These are phyloP conservation scores for Nigrospora oryzae DNA, from an alignment of 2,329 filamentous ascomycete species.

Conservation along the genomic window DNA sequence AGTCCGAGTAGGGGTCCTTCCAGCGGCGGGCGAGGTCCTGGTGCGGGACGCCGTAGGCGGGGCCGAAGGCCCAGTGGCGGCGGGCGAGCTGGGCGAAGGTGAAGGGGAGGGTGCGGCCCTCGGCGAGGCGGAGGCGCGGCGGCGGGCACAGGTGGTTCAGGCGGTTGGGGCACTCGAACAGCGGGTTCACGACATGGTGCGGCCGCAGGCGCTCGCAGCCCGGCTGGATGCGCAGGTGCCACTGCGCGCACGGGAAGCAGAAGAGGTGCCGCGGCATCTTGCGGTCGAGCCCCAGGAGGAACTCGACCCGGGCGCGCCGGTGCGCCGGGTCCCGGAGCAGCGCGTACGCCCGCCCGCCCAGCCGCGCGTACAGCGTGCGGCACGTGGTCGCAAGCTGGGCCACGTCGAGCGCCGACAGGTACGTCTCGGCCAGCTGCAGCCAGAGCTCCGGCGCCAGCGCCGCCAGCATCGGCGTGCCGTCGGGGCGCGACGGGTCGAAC, in stretches of 20 bases:
- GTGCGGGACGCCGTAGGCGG: background rate
- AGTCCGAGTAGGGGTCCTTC: background rate
- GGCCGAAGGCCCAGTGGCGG: background rate
- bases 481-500: background rate
- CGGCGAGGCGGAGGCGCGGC: background rate
- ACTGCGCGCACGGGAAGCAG: slow-evolving; percentile 1
- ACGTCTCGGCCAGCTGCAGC: background rate
- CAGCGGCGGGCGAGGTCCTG: background rate
- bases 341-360: background rate
- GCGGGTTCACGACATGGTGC: background rate
- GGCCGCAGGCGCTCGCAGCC: background rate
- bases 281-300: background rate
- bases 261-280: background rate
- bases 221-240: slow-evolving; percentile 1
- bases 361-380: background rate
- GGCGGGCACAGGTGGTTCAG: background rate
- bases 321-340: background rate
- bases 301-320: background rate
- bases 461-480: background rate
- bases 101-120: background rate
- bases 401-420: background rate
- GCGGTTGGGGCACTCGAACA: background rate
- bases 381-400: background rate
- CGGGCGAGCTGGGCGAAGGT: background rate
- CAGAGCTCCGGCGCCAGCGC: background rate